Percentiles rank a stretch among this genome's conserved stretches.
These are phyloP conservation scores for Teratosphaeria viscida DNA, from an alignment of 2,329 filamentous ascomycete genomes.

Conservation along the genomic window DNA sequence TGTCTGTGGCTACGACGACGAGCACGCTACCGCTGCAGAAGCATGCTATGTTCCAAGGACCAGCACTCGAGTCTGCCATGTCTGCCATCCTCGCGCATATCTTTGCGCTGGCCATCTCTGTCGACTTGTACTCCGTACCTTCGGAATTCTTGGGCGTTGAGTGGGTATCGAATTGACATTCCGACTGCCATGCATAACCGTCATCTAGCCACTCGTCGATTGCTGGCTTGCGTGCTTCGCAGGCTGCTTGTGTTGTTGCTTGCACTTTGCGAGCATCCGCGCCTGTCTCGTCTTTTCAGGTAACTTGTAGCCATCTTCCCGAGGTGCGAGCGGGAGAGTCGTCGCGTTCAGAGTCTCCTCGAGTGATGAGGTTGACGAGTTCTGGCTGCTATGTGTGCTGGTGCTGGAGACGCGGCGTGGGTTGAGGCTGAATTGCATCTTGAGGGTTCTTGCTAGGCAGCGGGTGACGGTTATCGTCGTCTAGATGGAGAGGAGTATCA, in stretches of 20 bases:
- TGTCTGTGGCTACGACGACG: background rate
- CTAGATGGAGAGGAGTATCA: background rate
- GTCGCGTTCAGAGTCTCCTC: constrained; percentile 13
- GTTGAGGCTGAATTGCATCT: constrained; percentile 15
- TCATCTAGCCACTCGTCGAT: background rate
- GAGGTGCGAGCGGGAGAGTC: constrained; percentile 21
- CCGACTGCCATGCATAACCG: background rate
- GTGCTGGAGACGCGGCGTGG: constrained; percentile 13
- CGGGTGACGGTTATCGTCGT: background rate
- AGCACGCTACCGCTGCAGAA: background rate
- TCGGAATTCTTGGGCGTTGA: background rate
- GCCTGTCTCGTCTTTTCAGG: constrained; percentile 17
- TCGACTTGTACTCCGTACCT: background rate
- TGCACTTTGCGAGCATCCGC: constrained; percentile 20
- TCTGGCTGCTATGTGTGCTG: constrained; percentile 13
- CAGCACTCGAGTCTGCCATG: constrained; percentile 35
- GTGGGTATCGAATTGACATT: background rate
- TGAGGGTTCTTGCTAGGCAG: background rate
- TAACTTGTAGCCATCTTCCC: constrained; percentile 23
- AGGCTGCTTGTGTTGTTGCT: constrained; percentile 14
- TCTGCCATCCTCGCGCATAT: background rate
- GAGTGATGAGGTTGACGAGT: constrained; percentile 14
- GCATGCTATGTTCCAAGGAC: constrained; percentile 2
- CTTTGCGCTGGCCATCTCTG: background rate
- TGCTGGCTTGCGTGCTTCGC: constrained; percentile 18